Conservation (phyloP, 495 filamentous ascomycete species). For the Tuber indicum region DNA sequence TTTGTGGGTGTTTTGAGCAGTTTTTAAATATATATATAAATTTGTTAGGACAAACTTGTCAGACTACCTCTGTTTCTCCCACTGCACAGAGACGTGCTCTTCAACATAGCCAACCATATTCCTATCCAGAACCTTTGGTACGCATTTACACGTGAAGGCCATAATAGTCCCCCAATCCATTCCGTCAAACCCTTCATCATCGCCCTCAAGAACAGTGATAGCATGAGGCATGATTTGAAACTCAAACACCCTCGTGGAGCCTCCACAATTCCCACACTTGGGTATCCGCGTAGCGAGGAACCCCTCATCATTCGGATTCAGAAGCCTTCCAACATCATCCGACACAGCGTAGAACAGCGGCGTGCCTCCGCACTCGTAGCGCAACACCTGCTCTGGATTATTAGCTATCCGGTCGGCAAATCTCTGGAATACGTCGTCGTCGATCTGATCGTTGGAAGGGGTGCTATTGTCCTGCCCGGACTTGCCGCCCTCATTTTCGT, state of each 20-base stretch:
- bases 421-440: slow-evolving; percentile 61
- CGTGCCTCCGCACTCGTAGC: slow-evolving; percentile 77
- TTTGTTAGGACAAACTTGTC: background rate
- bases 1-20: background rate
- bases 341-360: slow-evolving; percentile 74
- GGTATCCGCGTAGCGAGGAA: slow-evolving; percentile 52
- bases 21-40: background rate
- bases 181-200: slow-evolving; percentile 69
- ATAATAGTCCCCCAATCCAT: slow-evolving; percentile 99
- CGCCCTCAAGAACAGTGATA: slow-evolving; percentile 79
- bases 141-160: slow-evolving; percentile 75
- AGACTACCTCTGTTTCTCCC: slow-evolving; percentile 63
- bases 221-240: slow-evolving; percentile 84
- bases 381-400: slow-evolving; percentile 88
- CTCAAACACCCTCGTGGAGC: slow-evolving; percentile 67
- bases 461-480: background rate
- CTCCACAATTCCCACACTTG: slow-evolving; percentile 66
- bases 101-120: slow-evolving; percentile 64
- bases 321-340: slow-evolving; percentile 63
- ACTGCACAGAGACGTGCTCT: slow-evolving; percentile 96
- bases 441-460: background rate
- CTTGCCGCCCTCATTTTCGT: background rate
- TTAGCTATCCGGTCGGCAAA: slow-evolving; percentile 82
- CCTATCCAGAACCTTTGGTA: slow-evolving; percentile 48
- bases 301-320: slow-evolving; percentile 45